These are phyloP conservation scores for Puccinia triticina DNA, from an alignment of 1,284 basidiomycete species.

Conservation along the genomic window DNA sequence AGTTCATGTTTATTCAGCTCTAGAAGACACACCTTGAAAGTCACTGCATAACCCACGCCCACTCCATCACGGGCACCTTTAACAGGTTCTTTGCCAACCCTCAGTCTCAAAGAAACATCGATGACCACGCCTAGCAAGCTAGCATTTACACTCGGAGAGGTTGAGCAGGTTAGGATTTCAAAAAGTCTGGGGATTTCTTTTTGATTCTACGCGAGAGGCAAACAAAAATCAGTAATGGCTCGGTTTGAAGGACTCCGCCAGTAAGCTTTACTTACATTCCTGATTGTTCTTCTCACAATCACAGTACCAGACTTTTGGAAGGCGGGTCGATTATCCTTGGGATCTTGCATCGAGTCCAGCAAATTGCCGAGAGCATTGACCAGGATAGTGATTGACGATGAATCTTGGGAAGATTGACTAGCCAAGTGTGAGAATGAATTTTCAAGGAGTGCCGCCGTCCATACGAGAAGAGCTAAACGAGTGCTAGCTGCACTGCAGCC, in stretches of 20 bases:
- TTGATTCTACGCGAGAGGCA: constrained; percentile 31
- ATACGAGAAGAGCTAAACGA: constrained; percentile 47
- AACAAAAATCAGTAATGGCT: neutral
- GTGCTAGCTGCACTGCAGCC: constrained; percentile 38
- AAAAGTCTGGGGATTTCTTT: constrained; percentile 45
- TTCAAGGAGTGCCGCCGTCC: constrained; percentile 40
- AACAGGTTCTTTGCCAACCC: constrained; percentile 52
- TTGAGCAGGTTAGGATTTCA: constrained; percentile 30
- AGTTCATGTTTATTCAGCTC: neutral
- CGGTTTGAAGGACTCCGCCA: neutral
- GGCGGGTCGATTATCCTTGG: constrained; percentile 31
- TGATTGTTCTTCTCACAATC: constrained; percentile 47
- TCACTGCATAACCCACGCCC: constrained; percentile 52
- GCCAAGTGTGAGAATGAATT: neutral
- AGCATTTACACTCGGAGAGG: constrained; percentile 35
- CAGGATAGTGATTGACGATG: constrained; percentile 1
- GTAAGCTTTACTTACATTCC: constrained; percentile 38
- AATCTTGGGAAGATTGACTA: neutral
- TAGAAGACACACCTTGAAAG: constrained; percentile 49
- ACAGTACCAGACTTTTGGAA: constrained; percentile 41
- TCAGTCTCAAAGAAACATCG: constrained; percentile 57
- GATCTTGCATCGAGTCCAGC: constrained; percentile 41
- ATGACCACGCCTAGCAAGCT: constrained; percentile 55
- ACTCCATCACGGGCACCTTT: constrained; percentile 54
- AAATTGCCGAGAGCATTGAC: constrained; percentile 34